These are phyloP conservation scores for Hsuehochloa calcarea DNA, from an alignment of 176 grass and related monocot species.

Conservation along the genomic window DNA sequence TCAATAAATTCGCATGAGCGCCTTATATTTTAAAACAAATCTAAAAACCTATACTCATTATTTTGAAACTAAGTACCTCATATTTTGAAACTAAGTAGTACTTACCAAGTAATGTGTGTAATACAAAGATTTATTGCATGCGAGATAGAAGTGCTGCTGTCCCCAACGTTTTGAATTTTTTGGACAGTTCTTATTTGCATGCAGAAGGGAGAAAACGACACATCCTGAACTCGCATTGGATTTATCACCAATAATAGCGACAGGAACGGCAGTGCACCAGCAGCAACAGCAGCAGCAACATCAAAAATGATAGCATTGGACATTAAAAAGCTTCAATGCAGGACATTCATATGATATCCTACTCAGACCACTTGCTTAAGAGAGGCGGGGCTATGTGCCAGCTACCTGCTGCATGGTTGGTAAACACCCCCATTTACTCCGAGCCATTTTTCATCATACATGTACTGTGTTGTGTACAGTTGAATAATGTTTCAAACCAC, in stretches of 20 bases:
- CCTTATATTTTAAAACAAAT: no score
- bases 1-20: no score
- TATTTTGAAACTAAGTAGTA: not conserved
- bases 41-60: no score
- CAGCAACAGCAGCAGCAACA: constrained; percentile 45
- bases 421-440: constrained; percentile 26
- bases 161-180: constrained; percentile 38
- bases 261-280: constrained; percentile 40
- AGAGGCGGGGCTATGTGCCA: not conserved
- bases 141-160: constrained; percentile 33
- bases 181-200: constrained; percentile 40
- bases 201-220: constrained; percentile 51
- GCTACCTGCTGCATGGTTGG: constrained; percentile 16
- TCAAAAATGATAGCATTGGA: constrained; percentile 44
- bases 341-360: constrained; percentile 30
- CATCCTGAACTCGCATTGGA: constrained; percentile 52
- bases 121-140: constrained; percentile 23
- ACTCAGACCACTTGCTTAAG: constrained; percentile 31
- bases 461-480: not conserved
- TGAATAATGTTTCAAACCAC: not conserved
- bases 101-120: not conserved
- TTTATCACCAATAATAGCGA: constrained; percentile 54
- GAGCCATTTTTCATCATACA: not conserved
- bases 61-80: not conserved
- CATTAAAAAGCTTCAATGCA: constrained; percentile 44